Percentiles rank a stretch among this genome's conserved stretches.
Evolutionary conservation across 306 rosid species (phyloP).

Genomic region (Aeschynomene evenia): DNA sequence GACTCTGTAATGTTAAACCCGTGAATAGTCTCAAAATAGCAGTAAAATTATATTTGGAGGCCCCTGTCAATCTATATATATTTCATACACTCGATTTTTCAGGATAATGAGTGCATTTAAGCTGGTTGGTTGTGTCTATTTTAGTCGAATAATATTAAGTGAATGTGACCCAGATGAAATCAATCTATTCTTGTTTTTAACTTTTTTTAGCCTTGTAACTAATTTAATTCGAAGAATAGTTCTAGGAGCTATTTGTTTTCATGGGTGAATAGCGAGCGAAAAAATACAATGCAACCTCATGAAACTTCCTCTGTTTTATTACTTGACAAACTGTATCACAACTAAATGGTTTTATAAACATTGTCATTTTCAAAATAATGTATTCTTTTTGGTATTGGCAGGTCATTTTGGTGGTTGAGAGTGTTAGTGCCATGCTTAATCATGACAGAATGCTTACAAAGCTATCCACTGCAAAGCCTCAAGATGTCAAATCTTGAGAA

Average conservation of each 20-base stretch:
- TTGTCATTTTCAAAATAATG: not conserved
- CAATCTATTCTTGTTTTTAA: not conserved
- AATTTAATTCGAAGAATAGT: not conserved
- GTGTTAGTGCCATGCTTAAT: constrained; percentile 81
- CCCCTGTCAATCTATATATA: constrained; percentile 10
- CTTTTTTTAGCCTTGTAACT: not conserved
- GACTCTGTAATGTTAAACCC: not conserved
- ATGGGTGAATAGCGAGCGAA: not conserved
- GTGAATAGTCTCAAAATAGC: not conserved
- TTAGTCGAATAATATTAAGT: not conserved
- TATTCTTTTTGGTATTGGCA: constrained; percentile 38
- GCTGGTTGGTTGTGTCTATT: not conserved
- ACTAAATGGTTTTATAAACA: not conserved
- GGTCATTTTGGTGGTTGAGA: constrained; percentile 82
- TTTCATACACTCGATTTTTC: not conserved
- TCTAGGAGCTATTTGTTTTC: not conserved
- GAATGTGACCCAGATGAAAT: not conserved
- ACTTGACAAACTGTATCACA: constrained; percentile 3
- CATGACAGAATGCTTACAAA: constrained; percentile 78
- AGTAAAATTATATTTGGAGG: constrained; percentile 1
- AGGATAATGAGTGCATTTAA: not conserved
- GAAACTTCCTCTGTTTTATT: constrained; percentile 1
- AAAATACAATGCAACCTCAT: constrained; percentile 1
- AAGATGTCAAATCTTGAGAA: constrained; percentile 47
- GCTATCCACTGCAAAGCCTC: constrained; percentile 47